A percentile compares a stretch with the other conserved stretches of the same genome.
Evolutionary conservation across 805 yeast genomes (phyloP).

Genomic region (Zygoascus flipseniorum): DNA sequence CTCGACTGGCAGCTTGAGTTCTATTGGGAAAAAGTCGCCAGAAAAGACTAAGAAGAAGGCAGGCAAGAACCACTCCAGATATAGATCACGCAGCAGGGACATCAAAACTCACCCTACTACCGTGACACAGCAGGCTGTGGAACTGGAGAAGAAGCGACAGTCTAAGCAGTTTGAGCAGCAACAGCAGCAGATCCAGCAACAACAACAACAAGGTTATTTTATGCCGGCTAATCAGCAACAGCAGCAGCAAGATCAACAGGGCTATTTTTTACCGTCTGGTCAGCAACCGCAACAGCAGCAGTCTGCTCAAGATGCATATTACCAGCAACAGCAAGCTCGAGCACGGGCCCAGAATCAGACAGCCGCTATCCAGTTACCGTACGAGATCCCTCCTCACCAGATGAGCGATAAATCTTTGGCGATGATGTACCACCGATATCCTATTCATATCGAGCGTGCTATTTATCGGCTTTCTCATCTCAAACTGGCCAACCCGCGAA

Average conservation of each 20-base stretch:
- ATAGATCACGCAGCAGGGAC: not conserved
- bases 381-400: slow-evolving; percentile 30
- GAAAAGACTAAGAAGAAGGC: not conserved
- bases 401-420: slow-evolving; percentile 26
- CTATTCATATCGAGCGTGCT: slow-evolving; percentile 93
- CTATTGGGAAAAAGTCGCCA: not conserved
- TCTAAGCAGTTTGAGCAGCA: not conserved
- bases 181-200: not conserved
- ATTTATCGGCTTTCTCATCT: slow-evolving; percentile 86
- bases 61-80: not conserved
- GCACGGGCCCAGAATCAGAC: slow-evolving; percentile 7
- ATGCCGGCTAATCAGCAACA: not conserved
- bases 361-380: slow-evolving; percentile 22
- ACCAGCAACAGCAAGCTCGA: slow-evolving; percentile 14
- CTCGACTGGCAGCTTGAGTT: not conserved
- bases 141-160: not conserved
- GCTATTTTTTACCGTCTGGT: not conserved
- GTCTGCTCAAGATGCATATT: slow-evolving; percentile 6
- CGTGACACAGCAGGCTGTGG: not conserved
- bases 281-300: not conserved
- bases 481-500: slow-evolving; percentile 86
- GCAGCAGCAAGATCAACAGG: not conserved
- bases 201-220: not conserved
- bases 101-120: slow-evolving; percentile 1
- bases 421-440: slow-evolving; percentile 52